Evolutionary conservation across 108 stramenopile species (phyloP).

Genomic region (Nannochloropsis gaditana): DNA sequence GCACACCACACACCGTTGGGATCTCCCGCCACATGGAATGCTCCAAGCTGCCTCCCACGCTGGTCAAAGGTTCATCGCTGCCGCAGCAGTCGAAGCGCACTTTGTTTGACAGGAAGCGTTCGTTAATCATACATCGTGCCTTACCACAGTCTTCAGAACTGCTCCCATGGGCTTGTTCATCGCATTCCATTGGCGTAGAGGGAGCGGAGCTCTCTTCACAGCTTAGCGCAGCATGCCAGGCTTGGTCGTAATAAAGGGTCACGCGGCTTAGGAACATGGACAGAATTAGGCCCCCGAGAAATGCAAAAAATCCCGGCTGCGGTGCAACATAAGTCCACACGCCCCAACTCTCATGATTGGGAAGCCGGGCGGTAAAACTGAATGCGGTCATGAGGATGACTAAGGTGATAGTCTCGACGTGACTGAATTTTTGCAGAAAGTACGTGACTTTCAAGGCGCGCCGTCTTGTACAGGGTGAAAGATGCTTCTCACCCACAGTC

Average conservation of each 20-base stretch:
- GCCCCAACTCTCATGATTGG: background rate
- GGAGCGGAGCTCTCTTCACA: background rate
- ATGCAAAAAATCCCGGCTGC: slow-evolving; percentile 7
- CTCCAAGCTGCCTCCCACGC: background rate
- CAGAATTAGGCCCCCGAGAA: background rate
- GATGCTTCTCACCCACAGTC: background rate
- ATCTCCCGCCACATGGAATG: background rate
- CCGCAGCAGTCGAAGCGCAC: background rate
- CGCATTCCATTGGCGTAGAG: background rate
- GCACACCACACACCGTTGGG: background rate
- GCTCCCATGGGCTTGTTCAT: background rate
- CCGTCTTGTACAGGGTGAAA: background rate
- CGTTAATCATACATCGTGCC: background rate
- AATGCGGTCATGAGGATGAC: slow-evolving; percentile 7
- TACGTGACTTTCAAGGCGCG: background rate
- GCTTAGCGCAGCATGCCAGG: background rate
- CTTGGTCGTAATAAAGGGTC: background rate
- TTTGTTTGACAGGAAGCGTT: background rate
- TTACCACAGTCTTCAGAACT: background rate
- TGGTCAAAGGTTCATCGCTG: background rate
- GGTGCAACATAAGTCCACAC: slow-evolving; percentile 10
- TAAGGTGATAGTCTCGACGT: background rate
- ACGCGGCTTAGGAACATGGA: background rate
- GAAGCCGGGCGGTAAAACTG: background rate
- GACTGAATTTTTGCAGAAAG: background rate